Base-by-base conservation (phyloP, 179 eudicot genomes). In the Silene noctiflora region DNA sequence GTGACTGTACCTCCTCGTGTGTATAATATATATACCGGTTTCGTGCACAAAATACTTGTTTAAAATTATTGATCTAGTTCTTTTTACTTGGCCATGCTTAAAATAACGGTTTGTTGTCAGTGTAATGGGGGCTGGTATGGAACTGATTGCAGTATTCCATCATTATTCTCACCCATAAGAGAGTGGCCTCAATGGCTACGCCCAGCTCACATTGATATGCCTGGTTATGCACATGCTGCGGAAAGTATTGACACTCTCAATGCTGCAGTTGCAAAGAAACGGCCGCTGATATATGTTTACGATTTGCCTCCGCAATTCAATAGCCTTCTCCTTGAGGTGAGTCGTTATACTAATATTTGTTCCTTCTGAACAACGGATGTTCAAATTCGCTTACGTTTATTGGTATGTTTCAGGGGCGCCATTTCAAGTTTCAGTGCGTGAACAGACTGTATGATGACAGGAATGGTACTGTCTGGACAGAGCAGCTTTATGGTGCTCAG, bases 401-500 rank as follows among this genome's bases (percentile, higher is more conserved):
- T 35, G 56, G 69, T 56, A 46, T 71, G 82, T 59, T 85, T 48
- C 88, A 95, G 99, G 99, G 97, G 72, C 92, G 99, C 25, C 99
- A 92, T 88, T 91, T 85, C 87, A 92, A 87, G 83, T 83, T 84
- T 71, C 81, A 91, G 82, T 95, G 99, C 75, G 90, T 93, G 65
- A 95, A 93, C 78, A 87, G 99, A 87, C 83, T 95, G 70, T 95
- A 95, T 86, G 95, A 89, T 81, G 81, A 79, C 35, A 76, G 75
- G 53, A 95, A 92, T 79, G 90, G 83, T 65, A 95, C 97, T 67
- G 12, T 91, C 17, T 95, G 99, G 99, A 89, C 96, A 10, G 91
- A 91, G 46, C 91, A 87, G 48, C 91, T 95, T 24, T 95, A 94
- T 86, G 99, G 99, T 71, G 88, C 99, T 74, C 97, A 95, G 99